Percentiles rank a stretch among this genome's conserved stretches.
phyloP scores from a whole-genome alignment of 2,329 filamentous ascomycete species.

The Fusarium sambucinum region DNA sequence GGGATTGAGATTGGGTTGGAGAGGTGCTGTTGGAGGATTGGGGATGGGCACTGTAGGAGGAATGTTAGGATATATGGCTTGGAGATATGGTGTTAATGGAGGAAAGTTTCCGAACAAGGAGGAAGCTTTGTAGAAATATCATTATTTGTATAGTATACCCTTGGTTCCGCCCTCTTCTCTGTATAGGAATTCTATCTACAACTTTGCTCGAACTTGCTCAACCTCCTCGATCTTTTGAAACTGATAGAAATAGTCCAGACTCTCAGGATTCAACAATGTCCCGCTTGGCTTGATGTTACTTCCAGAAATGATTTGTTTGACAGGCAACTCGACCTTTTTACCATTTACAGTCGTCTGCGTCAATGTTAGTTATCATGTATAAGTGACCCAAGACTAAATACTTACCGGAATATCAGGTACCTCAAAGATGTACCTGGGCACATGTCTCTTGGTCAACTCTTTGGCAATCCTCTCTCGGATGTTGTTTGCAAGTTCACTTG shows the following conservation, averaged over 20 bases:
- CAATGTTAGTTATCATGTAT: constrained; percentile 25
- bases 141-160: neutral
- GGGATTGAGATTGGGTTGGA: constrained; percentile 52
- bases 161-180: neutral
- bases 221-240: constrained; percentile 63
- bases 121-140: constrained; percentile 5
- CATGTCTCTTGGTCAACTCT: constrained; percentile 78
- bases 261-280: constrained; percentile 80
- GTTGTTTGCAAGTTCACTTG: constrained; percentile 63
- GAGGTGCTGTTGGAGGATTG: constrained; percentile 57
- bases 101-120: constrained; percentile 54
- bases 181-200: constrained; percentile 41
- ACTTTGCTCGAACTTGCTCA: constrained; percentile 46
- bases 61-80: constrained; percentile 61
- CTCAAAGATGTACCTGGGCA: constrained; percentile 83
- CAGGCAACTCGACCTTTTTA: constrained; percentile 86
- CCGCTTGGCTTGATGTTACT: constrained; percentile 79
- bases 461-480: constrained; percentile 74
- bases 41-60: constrained; percentile 64
- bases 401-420: constrained; percentile 83
- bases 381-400: constrained; percentile 24
- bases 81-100: constrained; percentile 62
- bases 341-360: constrained; percentile 80
- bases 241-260: constrained; percentile 81
- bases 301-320: constrained; percentile 86